A percentile compares a stretch with the other conserved stretches of the same genome.
These are phyloP conservation scores for Coniella vitis DNA, from an alignment of 2,329 filamentous ascomycete genomes.

Conservation along the genomic window DNA sequence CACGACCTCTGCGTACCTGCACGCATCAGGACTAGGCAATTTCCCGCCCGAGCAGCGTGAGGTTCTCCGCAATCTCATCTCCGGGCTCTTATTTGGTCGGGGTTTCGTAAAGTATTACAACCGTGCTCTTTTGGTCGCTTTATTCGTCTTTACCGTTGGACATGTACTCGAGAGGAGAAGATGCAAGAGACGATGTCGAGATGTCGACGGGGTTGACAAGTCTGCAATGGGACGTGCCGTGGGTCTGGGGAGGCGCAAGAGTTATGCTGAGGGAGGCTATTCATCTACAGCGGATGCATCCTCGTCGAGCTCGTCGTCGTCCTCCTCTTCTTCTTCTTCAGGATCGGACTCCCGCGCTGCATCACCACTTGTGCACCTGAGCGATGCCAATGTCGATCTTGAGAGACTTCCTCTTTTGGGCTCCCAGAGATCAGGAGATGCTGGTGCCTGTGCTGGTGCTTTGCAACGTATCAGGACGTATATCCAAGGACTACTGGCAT, in stretches of 20 bases:
- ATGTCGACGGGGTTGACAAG: not conserved
- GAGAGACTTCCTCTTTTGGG: slow-evolving; percentile 30
- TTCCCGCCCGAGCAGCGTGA: slow-evolving; percentile 25
- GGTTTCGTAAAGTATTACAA: slow-evolving; percentile 29
- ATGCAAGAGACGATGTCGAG: slow-evolving; percentile 21
- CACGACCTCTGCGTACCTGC: not conserved
- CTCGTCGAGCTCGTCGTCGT: not conserved
- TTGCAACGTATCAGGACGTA: not conserved
- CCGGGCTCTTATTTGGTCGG: slow-evolving; percentile 27
- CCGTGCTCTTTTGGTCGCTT: slow-evolving; percentile 23
- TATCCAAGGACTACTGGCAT: slow-evolving; percentile 33
- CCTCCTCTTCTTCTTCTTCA: slow-evolving; percentile 21
- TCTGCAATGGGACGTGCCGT: not conserved
- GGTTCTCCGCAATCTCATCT: slow-evolving; percentile 28
- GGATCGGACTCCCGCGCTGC: slow-evolving; percentile 26
- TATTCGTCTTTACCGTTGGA: slow-evolving; percentile 23
- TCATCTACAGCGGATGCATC: not conserved
- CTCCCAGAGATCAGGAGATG: not conserved
- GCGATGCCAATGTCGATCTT: slow-evolving; percentile 24
- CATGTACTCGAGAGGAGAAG: slow-evolving; percentile 22
- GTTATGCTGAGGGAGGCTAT: not conserved
- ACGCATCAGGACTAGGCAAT: not conserved
- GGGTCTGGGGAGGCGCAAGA: not conserved
- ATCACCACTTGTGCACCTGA: slow-evolving; percentile 20
- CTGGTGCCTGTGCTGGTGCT: not conserved